These are phyloP conservation scores for Spathaspora gorwiae DNA, from an alignment of 805 yeast species.

Conservation along the genomic window DNA sequence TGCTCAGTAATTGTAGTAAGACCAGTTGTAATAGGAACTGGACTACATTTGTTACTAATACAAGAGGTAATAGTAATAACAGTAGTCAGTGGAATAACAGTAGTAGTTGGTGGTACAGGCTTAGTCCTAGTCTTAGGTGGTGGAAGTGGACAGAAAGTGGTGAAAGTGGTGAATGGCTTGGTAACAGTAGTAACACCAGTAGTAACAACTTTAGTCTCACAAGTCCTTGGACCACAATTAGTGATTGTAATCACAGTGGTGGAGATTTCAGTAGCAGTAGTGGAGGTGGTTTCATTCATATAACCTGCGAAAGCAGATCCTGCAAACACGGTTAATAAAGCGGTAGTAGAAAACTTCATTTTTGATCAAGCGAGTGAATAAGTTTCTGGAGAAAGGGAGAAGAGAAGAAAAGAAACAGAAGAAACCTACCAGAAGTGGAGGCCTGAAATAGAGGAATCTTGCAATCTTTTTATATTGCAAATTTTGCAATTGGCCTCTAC, in stretches of 20 bases:
- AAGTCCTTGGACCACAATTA: conserved; percentile 29
- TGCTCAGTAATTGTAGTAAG: conserved; percentile 31
- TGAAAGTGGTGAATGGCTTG: conserved; percentile 24
- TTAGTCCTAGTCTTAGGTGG: conserved; percentile 22
- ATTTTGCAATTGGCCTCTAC: too few species aligned
- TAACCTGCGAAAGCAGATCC: conserved; percentile 25
- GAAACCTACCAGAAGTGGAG: too few species aligned
- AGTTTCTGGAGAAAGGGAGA: neutral
- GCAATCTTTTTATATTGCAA: too few species aligned
- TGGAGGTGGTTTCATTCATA: conserved; percentile 24
- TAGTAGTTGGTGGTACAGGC: conserved; percentile 15
- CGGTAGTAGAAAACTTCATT: conserved; percentile 35
- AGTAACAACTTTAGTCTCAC: conserved; percentile 24
- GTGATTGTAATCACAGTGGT: conserved; percentile 35
- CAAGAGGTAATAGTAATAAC: conserved; percentile 37
- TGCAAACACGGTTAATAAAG: conserved; percentile 23
- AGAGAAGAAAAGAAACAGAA: conserved; percentile 2
- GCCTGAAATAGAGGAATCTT: too few species aligned
- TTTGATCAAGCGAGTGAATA: conserved; percentile 17
- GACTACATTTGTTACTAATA: conserved; percentile 24
- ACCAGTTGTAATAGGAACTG: conserved; percentile 30
- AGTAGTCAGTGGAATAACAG: conserved; percentile 29
- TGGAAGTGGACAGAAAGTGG: conserved; percentile 31
- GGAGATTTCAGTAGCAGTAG: conserved; percentile 19
- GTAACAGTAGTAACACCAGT: conserved; percentile 37